phyloP scores from a whole-genome alignment of 306 rosid genomes.

The Begonia peltatifolia region DNA sequence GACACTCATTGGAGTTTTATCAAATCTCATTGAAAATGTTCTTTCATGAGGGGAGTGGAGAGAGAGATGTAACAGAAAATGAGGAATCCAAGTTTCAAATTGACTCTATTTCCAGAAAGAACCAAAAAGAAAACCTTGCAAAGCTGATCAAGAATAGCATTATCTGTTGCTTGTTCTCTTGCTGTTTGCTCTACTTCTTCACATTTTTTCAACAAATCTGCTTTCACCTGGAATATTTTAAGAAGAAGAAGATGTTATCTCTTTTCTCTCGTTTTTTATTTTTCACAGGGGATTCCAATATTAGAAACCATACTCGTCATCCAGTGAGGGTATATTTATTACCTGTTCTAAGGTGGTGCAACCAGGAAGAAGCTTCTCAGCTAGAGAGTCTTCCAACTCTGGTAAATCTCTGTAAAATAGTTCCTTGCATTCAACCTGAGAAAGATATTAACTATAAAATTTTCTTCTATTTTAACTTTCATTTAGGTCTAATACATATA shows the following conservation, averaged over 20 bases:
- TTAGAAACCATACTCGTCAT: not conserved
- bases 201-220: constrained; percentile 48
- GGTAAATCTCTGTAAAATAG: constrained; percentile 89
- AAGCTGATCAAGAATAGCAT: constrained; percentile 64
- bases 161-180: constrained; percentile 88
- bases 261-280: not conserved
- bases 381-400: constrained; percentile 65
- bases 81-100: not conserved
- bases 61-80: not conserved
- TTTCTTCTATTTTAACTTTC: too few relatives aligned
- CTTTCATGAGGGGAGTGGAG: too few relatives aligned
- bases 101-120: not conserved
- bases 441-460: constrained; percentile 1
- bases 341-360: constrained; percentile 75
- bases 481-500: too few relatives aligned
- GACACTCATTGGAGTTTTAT: not conserved
- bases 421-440: constrained; percentile 91
- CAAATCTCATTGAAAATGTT: too few relatives aligned
- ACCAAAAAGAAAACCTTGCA: constrained; percentile 38
- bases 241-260: constrained; percentile 8
- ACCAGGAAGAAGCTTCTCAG: constrained; percentile 73
- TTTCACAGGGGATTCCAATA: not conserved
- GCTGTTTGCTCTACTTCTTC: constrained; percentile 78
- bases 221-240: constrained; percentile 51
- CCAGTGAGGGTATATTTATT: constrained; percentile 1